phyloP scores from a whole-genome alignment of 352 stramenopile species.

The Phytophthora pini region DNA sequence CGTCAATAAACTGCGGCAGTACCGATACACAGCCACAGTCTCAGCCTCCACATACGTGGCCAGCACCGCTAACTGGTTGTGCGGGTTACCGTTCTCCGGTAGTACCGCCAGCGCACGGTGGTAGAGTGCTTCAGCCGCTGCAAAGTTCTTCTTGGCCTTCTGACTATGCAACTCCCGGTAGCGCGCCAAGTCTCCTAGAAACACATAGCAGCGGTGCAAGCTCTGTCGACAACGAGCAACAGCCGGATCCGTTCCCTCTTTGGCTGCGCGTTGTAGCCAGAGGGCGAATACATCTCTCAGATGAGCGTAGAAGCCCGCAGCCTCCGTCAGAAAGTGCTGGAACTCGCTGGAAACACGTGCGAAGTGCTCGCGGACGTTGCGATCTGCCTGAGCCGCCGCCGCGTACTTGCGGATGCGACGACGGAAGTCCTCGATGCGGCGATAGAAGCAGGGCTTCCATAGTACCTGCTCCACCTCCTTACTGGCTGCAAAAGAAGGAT shows the following conservation, averaged over 20 bases:
- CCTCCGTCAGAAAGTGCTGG: constrained; percentile 68
- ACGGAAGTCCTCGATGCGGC: constrained; percentile 91
- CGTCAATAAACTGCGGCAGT: constrained; percentile 88
- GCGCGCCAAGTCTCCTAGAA: constrained; percentile 79
- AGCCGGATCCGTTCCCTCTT: constrained; percentile 12
- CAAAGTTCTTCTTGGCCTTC: constrained; percentile 88
- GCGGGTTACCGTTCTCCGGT: constrained; percentile 84
- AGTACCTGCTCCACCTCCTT: constrained; percentile 85
- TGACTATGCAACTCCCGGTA: constrained; percentile 87
- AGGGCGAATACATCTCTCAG: constrained; percentile 56
- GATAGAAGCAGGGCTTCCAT: constrained; percentile 93
- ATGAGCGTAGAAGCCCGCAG: constrained; percentile 80
- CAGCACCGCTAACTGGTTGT: constrained; percentile 87
- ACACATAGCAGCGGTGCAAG: constrained; percentile 84
- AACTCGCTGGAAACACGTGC: constrained; percentile 76
- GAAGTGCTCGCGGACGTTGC: constrained; percentile 80
- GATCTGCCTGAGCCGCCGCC: constrained; percentile 67
- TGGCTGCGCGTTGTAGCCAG: constrained; percentile 43
- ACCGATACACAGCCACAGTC: constrained; percentile 91
- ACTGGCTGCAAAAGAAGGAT: constrained; percentile 59
- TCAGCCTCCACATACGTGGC: constrained; percentile 90
- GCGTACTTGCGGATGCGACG: constrained; percentile 88
- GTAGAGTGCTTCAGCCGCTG: constrained; percentile 71
- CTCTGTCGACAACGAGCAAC: constrained; percentile 59
- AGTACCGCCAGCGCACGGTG: constrained; percentile 70